Evolutionary conservation across 1,139 yeast species (phyloP), one percentile per base, ranked within the genome.

Genomic region (Protomyces arabidopsidicola): DNA sequence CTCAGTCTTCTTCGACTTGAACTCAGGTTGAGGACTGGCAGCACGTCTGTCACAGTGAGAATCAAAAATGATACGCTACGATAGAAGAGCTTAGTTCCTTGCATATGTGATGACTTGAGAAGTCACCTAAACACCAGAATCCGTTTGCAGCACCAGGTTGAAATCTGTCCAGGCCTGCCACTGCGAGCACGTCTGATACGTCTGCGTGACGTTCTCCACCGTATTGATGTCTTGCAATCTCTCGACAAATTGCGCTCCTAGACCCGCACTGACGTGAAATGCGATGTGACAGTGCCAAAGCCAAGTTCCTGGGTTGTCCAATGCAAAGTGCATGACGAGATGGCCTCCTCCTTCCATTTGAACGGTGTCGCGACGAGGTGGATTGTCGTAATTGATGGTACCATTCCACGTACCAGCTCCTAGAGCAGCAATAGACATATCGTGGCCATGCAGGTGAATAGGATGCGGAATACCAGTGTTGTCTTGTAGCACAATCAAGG

Each of bases 241-340:
- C 18, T 42, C 48, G 22, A 42, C 2, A 18, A 42, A 42, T 18
- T 42, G 48, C 12, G 48, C 48, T 4, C 48, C 48, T 0, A 42
- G 22, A 1, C 48, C 48, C 16, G 48, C 48, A 42, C 48, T 42
- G 12, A 42, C 48, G 18, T 42, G 48, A 24, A 42, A 34, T 5
- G 35, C 36, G 20, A 36, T 54, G 50, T 38, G 57, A 39, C 50
- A 36, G n/a, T 54, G 48, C 35, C 87, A 87, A 70, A 86, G 81
- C 91, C 93, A 87, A 45, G 87, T 86, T 68, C 95, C 95, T 22
- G 93, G 93, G 72, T 87, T 87, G 70, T 85, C 83, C 48, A 91
- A 88, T 69, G 78, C 81, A 74, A 86, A 86, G 71, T 93, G 77
- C 27, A 81, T 68, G 27, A 81, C 74, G 67, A 88, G 80, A 71